Evolutionary conservation across 2,329 filamentous ascomycete genomes (phyloP), one percentile per base, ranked within the genome.

Genomic region (Periconia sp.): DNA sequence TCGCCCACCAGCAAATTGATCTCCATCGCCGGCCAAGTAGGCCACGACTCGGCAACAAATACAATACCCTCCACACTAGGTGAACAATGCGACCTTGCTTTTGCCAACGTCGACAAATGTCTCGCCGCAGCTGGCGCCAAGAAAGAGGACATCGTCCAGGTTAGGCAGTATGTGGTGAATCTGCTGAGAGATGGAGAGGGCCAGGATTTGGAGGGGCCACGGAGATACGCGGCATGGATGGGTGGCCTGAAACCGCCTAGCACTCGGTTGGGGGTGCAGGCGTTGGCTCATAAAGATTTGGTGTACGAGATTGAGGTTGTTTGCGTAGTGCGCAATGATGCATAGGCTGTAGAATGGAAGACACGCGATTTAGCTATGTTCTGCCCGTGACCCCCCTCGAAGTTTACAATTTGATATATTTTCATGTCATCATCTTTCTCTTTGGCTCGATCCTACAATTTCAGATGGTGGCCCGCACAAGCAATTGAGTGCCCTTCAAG

Each of bases 221-320:
- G 33, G 28, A 26, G 21, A 18, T 49, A 49, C 33, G 34, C 34
- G 16, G 41, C 37, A 24, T 49, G 46, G 46, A 38, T 45, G 36
- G 46, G 37, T 3, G 46, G 33, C 2, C 19, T 19, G 12, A 41
- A 36, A 36, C 40, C 45, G 17, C 40, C 46, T 23, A 48, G 46
- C 31, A 41, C 40, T 23, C 13, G 40, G 28, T 13, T 48, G 18
- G 44, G 44, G 5, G 29, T 48, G 8, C 16, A 39, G 22, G 29
- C 29, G 5, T 13, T 49, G 24, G 41, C 46, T 28, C 16, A 21
- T 5, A 33, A 42, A 16, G 40, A 38, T 8, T 25, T 35, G 17
- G 4, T 49, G 12, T 49, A 45, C 24, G 40, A 48, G 32, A 44
- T 48, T 41, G 46, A 48, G 37, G 32, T 48, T 30, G 32, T 48